Evolutionary conservation across 257 asterid species (phyloP).

Genomic region (Petunia secreta): DNA sequence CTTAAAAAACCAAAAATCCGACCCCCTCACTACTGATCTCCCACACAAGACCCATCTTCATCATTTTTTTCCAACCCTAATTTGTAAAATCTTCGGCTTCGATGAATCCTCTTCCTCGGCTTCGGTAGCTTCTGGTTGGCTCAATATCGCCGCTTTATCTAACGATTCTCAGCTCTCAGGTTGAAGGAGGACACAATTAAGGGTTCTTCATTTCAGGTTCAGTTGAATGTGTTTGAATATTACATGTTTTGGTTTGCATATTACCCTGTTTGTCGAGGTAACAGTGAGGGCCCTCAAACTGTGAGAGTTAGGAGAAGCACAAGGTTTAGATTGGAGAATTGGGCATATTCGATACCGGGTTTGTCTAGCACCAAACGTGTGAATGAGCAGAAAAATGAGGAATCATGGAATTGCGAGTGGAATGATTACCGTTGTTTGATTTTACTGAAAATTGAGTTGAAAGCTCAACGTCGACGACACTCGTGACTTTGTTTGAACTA

Average conservation of each 20-base stretch:
- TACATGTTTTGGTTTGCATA: constrained; percentile 93
- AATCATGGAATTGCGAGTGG: too few species aligned
- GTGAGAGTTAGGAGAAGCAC: constrained; percentile 61
- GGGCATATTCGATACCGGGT: constrained; percentile 86
- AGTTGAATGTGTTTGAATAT: constrained; percentile 88
- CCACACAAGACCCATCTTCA: constrained; percentile 40
- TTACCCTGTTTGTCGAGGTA: constrained; percentile 86
- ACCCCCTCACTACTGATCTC: too few species aligned
- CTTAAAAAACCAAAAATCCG: too few species aligned
- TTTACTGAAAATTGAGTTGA: too few species aligned
- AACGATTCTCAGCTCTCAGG: constrained; percentile 72
- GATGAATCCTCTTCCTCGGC: constrained; percentile 56
- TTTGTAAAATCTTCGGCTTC: constrained; percentile 83
- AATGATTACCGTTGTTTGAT: too few species aligned
- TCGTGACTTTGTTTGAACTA: too few species aligned
- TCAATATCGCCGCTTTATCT: constrained; percentile 57
- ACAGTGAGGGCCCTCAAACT: constrained; percentile 60
- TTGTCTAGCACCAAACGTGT: constrained; percentile 75
- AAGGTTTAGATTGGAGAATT: constrained; percentile 77
- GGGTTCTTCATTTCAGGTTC: constrained; percentile 75
- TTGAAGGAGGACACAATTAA: constrained; percentile 66
- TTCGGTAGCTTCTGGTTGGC: constrained; percentile 73
- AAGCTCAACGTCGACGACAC: too few species aligned
- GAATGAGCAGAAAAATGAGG: constrained; percentile 73
- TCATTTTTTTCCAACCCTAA: constrained; percentile 83